Conservation (phyloP, 2,329 filamentous ascomycete genomes). For the Alternaria viburni region DNA sequence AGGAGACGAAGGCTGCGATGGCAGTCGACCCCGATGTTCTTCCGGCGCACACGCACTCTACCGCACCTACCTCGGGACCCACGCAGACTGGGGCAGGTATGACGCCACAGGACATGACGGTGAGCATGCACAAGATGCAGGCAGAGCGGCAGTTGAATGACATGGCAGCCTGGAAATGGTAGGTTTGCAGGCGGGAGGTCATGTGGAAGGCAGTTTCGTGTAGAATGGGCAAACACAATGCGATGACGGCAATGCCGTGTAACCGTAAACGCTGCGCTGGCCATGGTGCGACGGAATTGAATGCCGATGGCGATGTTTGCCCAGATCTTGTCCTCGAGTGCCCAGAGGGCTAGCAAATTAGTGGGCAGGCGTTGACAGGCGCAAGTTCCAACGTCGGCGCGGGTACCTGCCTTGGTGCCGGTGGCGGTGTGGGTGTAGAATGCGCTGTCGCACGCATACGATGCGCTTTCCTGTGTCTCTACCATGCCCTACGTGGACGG, state of each 20-base stretch:
- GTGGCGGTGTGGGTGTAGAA: no score
- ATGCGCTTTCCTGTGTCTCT: not conserved
- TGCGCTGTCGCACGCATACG: not conserved
- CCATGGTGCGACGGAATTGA: not conserved
- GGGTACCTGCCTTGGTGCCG: constrained; percentile 11
- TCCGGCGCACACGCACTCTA: constrained; percentile 1
- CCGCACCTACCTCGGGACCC: not conserved
- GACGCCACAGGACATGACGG: constrained; percentile 15
- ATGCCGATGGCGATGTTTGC: not conserved
- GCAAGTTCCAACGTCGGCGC: not conserved
- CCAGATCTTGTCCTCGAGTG: constrained; percentile 1
- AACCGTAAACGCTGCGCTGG: not conserved
- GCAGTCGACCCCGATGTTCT: constrained; percentile 16
- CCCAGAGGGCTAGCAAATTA: not conserved
- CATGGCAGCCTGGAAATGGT: constrained; percentile 22
- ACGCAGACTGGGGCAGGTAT: not conserved
- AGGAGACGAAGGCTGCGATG: constrained; percentile 38
- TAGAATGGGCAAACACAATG: not conserved
- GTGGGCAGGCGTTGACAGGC: not conserved
- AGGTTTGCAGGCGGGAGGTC: constrained; percentile 12
- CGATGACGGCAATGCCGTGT: not conserved
- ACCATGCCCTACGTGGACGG: not conserved
- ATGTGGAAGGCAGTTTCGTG: constrained; percentile 14
- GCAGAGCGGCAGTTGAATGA: constrained; percentile 25
- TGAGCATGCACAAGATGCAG: constrained; percentile 26